A percentile compares a stretch with the other conserved stretches of the same genome.
Conservation (phyloP, 805 yeast species). For the Kurtzmaniella fragi region DNA sequence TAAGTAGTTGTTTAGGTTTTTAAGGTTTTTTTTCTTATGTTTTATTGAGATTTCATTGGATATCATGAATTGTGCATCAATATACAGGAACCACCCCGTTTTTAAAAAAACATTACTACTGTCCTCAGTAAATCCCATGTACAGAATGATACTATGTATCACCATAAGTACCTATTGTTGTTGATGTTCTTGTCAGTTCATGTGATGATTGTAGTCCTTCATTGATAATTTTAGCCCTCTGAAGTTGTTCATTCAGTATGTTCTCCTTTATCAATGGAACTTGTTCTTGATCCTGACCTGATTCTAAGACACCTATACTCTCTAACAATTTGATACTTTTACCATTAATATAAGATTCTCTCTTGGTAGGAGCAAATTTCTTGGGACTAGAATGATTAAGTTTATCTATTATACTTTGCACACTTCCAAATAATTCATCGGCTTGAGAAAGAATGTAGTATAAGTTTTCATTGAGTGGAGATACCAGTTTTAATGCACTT, state of each 20-base stretch:
- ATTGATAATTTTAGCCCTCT: no score
- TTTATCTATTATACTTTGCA: slow-evolving; percentile 20
- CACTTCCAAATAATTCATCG: slow-evolving; percentile 28
- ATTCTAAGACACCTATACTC: slow-evolving; percentile 14
- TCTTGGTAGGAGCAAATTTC: slow-evolving; percentile 20
- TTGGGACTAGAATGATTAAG: slow-evolving; percentile 17
- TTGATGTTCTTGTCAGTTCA: no score
- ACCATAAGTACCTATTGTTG: no score
- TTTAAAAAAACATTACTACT: no score
- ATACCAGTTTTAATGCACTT: slow-evolving; percentile 26
- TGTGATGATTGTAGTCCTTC: no score
- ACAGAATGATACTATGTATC: no score
- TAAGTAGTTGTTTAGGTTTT: neutral
- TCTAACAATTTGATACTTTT: slow-evolving; percentile 31
- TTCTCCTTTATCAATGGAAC: no score
- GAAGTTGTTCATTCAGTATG: no score
- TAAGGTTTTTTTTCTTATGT: neutral
- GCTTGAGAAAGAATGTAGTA: slow-evolving; percentile 42
- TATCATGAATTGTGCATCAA: neutral
- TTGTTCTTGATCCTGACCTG: neutral
- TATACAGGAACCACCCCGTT: slow-evolving; percentile 3
- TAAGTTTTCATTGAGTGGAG: slow-evolving; percentile 45
- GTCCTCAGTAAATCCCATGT: no score
- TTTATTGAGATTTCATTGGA: slow-evolving; percentile 5
- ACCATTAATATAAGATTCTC: slow-evolving; percentile 38